A percentile compares a stretch with the other conserved stretches of the same genome.
Evolutionary conservation across 768 basidiomycete species (phyloP).

Genomic region (Russula sp.): DNA sequence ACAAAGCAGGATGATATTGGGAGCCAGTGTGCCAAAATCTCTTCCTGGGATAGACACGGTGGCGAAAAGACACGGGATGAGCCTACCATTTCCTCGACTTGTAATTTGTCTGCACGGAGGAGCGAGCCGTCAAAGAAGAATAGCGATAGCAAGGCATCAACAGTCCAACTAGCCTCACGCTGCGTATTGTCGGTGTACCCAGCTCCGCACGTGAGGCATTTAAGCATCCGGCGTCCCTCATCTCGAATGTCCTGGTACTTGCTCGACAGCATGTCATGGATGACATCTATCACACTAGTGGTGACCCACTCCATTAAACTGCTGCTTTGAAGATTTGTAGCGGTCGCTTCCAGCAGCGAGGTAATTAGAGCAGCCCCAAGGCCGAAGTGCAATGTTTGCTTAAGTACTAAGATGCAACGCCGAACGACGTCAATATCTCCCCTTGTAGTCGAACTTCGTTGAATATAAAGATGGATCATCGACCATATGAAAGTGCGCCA

Average conservation of each 20-base stretch:
- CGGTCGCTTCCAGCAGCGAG: background rate
- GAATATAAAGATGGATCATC: slow-evolving; percentile 13
- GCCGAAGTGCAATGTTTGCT: slow-evolving; percentile 9
- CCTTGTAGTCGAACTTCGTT: background rate
- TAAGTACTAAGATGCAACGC: slow-evolving; percentile 13
- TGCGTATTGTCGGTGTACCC: background rate
- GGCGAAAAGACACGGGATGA: background rate
- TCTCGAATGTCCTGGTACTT: slow-evolving; percentile 1
- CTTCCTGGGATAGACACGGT: slow-evolving; percentile 7
- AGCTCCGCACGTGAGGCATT: background rate
- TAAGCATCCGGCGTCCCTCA: slow-evolving; percentile 1
- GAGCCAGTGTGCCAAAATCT: slow-evolving; percentile 3
- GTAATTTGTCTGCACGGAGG: slow-evolving; percentile 7
- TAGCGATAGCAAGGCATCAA: background rate
- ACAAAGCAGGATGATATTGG: slow-evolving; percentile 6
- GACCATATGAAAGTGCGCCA: slow-evolving; percentile 20
- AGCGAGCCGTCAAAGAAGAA: slow-evolving; percentile 13
- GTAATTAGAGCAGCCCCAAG: slow-evolving; percentile 11
- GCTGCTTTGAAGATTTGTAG: background rate
- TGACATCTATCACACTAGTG: background rate
- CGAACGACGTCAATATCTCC: background rate
- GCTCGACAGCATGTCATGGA: slow-evolving; percentile 16
- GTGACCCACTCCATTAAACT: background rate
- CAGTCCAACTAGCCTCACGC: background rate
- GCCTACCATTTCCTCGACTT: background rate